These are phyloP conservation scores for Pleurotus djamor DNA, from an alignment of 768 basidiomycete genomes.

Conservation along the genomic window DNA sequence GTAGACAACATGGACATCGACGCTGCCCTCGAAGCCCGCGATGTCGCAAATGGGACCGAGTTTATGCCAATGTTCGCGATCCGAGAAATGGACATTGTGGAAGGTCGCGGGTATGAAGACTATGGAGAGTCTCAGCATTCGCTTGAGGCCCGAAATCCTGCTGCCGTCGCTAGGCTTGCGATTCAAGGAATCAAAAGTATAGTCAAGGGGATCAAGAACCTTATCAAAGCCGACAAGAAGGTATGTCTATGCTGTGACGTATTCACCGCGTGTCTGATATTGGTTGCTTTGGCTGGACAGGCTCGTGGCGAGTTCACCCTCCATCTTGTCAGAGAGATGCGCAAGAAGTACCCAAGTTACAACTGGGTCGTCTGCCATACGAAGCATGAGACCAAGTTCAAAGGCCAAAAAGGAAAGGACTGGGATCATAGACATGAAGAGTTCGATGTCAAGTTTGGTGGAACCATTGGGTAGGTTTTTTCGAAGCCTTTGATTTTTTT, in stretches of 20 bases:
- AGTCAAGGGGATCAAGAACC: neutral
- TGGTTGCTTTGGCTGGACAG: neutral
- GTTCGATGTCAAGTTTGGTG: constrained; percentile 7
- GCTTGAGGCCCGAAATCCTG: neutral
- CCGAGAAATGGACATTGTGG: neutral
- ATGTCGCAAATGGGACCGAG: too few species aligned
- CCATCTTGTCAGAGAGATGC: neutral
- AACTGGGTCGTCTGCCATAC: constrained; percentile 18
- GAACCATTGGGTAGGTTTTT: constrained; percentile 15
- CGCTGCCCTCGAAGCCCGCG: too few species aligned
- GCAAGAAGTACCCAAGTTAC: constrained; percentile 12
- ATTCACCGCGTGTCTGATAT: too few species aligned
- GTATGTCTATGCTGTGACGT: neutral
- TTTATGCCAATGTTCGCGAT: neutral
- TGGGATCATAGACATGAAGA: constrained; percentile 17
- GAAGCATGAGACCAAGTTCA: constrained; percentile 12
- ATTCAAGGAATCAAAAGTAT: neutral
- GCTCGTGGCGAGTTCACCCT: neutral
- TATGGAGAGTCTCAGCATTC: too few species aligned
- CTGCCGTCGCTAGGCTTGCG: neutral
- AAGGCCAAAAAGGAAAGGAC: constrained; percentile 13
- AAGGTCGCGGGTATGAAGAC: neutral
- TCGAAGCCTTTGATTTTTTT: too few species aligned
- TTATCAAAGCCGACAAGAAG: neutral
- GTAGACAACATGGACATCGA: too few species aligned